These are phyloP conservation scores for Rhodotorula sp. DNA, from an alignment of 1,284 basidiomycete species.

Conservation along the genomic window DNA sequence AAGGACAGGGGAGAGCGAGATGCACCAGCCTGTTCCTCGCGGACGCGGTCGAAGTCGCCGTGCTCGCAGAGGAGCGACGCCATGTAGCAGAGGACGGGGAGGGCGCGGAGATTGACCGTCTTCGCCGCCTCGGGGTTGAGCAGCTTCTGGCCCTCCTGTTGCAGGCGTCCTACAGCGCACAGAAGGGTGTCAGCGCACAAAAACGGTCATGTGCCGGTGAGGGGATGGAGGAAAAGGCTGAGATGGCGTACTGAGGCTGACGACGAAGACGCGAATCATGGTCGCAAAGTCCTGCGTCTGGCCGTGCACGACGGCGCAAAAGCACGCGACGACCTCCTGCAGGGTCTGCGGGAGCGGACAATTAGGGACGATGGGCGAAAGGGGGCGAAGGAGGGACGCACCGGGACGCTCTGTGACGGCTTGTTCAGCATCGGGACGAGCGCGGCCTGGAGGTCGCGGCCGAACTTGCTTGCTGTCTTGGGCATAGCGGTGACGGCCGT, in stretches of 20 bases:
- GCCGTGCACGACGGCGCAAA: slow-evolving; percentile 78
- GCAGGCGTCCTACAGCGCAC: slow-evolving; percentile 9
- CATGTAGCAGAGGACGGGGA: slow-evolving; percentile 70
- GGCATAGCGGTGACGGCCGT: slow-evolving; percentile 83
- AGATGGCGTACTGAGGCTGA: slow-evolving; percentile 14
- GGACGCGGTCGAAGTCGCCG: slow-evolving; percentile 78
- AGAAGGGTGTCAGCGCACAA: background rate
- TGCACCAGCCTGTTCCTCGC: slow-evolving; percentile 47
- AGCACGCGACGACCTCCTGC: slow-evolving; percentile 87
- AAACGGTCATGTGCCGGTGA: too few species aligned
- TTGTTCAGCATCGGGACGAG: slow-evolving; percentile 86
- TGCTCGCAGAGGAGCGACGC: slow-evolving; percentile 82
- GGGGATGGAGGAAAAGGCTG: background rate
- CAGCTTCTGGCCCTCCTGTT: slow-evolving; percentile 23
- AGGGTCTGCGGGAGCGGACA: slow-evolving; percentile 60
- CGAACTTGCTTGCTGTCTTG: slow-evolving; percentile 74
- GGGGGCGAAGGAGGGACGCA: background rate
- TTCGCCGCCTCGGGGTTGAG: slow-evolving; percentile 2
- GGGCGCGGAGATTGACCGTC: slow-evolving; percentile 32
- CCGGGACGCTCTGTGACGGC: slow-evolving; percentile 63
- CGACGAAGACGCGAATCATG: slow-evolving; percentile 70
- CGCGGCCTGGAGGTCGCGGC: slow-evolving; percentile 74
- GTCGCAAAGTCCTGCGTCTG: slow-evolving; percentile 82
- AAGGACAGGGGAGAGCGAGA: background rate
- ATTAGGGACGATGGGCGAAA: background rate